Evolutionary conservation across 1,284 basidiomycete species (phyloP), one percentile per base, ranked within the genome.

Genomic region (Vanrija sp.): DNA sequence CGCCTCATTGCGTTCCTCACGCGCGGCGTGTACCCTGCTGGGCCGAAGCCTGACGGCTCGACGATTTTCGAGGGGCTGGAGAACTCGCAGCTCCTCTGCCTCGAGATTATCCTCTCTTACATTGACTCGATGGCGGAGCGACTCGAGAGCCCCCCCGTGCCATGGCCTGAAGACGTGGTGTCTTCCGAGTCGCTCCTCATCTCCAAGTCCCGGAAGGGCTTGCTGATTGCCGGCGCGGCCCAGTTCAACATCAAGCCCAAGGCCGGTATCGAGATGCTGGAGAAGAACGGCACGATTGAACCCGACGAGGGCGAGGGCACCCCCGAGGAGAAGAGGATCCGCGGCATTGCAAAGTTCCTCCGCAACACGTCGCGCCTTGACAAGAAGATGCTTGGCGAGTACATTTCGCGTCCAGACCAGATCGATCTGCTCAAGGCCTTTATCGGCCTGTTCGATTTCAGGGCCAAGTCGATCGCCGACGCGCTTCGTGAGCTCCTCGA

Each of bases 201-300:
- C 49, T 82, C 81, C 19, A 98, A 98, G 74, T 85, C 87, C 0
- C 85, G 84, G 66, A 99, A 99, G 76, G 86, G 87, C 41, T 78
- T 94, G 12, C 84, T 97, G 22, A 78, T 96, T 44, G 83, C 85
- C 1, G 95, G 92, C 8, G 90, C 92, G 2, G 79, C 84, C 0
- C 84, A 85, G 45, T 99, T 98, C 79, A 99, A 98, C 69, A 77
- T 82, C n/a, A 98, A 98, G 77, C 95, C 96, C 1, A 98, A 96
- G 76, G 81, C 83, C 41, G 96, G 94, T 0, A 74, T 98, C n/a
- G 82, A 88, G 5, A 94, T 90, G 75, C 78, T 96, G 36, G 89
- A 94, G 71, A 88, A 94, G 65, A 86, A 93, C 65, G 85, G 84
- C 19, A 78, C 96, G 41, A 89, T 97, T 57, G 76, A 72, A 23